Conservation (phyloP, 768 basidiomycete species). For the Pleurotus tuoliensis region DNA sequence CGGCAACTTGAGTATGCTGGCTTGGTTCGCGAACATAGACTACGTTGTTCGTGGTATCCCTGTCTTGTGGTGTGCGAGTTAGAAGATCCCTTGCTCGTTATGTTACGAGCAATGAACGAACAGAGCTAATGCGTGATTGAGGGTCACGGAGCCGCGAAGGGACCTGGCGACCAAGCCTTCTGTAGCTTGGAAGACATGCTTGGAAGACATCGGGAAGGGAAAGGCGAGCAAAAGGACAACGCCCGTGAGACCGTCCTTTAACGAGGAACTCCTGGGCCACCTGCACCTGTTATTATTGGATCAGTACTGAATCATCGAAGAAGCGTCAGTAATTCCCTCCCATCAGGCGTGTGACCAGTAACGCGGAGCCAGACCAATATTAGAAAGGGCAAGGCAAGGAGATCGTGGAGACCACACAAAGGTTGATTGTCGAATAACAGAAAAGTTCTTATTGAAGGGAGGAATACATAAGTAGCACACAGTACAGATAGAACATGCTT, state of each 20-base stretch:
- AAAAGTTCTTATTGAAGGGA: too few species aligned
- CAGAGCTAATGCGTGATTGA: slow-evolving; percentile 37
- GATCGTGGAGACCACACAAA: too few species aligned
- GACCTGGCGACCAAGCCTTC: slow-evolving; percentile 41
- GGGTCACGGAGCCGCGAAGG: slow-evolving; percentile 34
- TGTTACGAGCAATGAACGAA: neutral
- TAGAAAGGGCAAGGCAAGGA: too few species aligned
- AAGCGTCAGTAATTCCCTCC: too few species aligned
- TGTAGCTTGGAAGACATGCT: slow-evolving; percentile 37
- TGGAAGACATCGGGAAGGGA: slow-evolving; percentile 29
- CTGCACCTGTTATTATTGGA: too few species aligned
- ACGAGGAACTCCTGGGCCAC: neutral
- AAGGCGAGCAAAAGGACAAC: slow-evolving; percentile 10
- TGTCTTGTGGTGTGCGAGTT: slow-evolving; percentile 25
- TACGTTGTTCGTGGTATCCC: slow-evolving; percentile 25
- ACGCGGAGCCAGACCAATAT: too few species aligned
- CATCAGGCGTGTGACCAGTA: too few species aligned
- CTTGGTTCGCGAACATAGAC: slow-evolving; percentile 25
- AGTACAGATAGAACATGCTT: neutral
- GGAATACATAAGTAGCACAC: neutral
- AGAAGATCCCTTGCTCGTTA: neutral
- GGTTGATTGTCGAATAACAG: too few species aligned
- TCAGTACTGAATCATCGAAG: too few species aligned
- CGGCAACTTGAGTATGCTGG: slow-evolving; percentile 25
- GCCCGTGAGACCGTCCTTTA: neutral